Base-by-base conservation (phyloP, 495 filamentous ascomycete species). In the Penicillium angulare region DNA sequence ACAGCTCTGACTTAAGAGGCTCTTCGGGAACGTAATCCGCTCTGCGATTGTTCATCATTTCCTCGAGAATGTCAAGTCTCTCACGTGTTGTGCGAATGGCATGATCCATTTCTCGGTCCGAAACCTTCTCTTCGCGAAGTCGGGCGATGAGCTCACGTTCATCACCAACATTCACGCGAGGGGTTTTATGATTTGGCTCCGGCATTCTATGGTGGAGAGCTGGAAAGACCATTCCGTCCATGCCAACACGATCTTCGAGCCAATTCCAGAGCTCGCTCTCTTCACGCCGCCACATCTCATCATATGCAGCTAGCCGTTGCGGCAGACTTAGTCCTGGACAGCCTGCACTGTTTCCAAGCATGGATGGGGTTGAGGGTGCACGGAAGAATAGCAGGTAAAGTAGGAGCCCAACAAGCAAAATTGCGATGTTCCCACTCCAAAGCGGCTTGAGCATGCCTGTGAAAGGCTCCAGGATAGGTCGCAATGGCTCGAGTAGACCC, bases 181-280 rank as follows among this genome's bases (percentile, higher is more conserved):
- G 53, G 49, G 38, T 52, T 24, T 44, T 56, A 49, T 43, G 66
- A 38, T 60, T 55, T 15, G 61, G 52, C 15, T 68, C 63, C 7
- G 60, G 49, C 5, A 57, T 53, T 32, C 59, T 52, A 24, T 68
- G 61, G 26, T 66, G 62, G 20, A 62, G 56, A 2, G 54, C 68
- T 22, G 74, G 63, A 29, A 76, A 68, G 8, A 75, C 69, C 50
- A 89, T 68, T n/a, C 81, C 78, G 44, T 90, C 84, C 65, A 92
- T 74, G 4, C 87, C 89, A 1, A 88, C 83, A 10, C 93, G 76
- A 49, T 97, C 88, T 58, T 99, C 93, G 9, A 99, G 73, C 93
- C 93, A 99, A 43, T 87, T 84, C 95, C 95, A 99, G 7, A 98
- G 72, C 47, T 92, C 89, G 56, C 82, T 89, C 63, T 98, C 93